Base-by-base conservation (phyloP, 192 early-diverging fungal species). In the Backusella circina region DNA sequence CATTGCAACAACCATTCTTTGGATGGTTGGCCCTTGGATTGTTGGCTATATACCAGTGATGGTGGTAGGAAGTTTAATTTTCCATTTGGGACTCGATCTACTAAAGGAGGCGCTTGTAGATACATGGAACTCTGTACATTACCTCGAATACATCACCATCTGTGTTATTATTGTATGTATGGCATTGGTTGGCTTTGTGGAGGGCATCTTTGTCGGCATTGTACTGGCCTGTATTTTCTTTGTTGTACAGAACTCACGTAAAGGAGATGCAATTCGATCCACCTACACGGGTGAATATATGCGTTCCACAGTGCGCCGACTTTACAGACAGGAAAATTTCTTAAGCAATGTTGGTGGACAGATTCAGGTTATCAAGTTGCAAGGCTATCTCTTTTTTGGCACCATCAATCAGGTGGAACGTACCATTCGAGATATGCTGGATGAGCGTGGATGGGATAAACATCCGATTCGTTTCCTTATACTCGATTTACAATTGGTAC, bases 311-410 rank as follows among this genome's bases (percentile, higher is more conserved):
- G 96, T 99, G 21, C 91, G 96, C 30, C 86, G 97, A 31, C 85
- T 95, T 12, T 95, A 95, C 75, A 85, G 95, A 33, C 94, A 98
- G 82, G 94, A 96, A 73, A 87, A 88, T 30, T 97, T 95, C 73
- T 79, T 99, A 73, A 90, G 92, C 69, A 84, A 91, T 41, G 93
- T 95, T 10, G 94, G 93, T 36, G 86, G 84, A 12, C 95, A 96
- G 76, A 96, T 97, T 69, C 91, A 93, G 71, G 90, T 94, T 8
- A 88, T 98, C 80, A 92, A 93, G 75, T 79, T 98, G 65, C 96
- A 99, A 81, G 93, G 97, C 23, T 97, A 97, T 75, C 88, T 99
- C 88, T 99, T 99, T 77, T 99, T 98, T 86, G 97, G 96, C 50
- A 96, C 96, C 0, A 94, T 97, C 74, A 92, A 90, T 70, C 91